phyloP scores from a whole-genome alignment of 768 basidiomycete species.

The Mrakia gelida region DNA sequence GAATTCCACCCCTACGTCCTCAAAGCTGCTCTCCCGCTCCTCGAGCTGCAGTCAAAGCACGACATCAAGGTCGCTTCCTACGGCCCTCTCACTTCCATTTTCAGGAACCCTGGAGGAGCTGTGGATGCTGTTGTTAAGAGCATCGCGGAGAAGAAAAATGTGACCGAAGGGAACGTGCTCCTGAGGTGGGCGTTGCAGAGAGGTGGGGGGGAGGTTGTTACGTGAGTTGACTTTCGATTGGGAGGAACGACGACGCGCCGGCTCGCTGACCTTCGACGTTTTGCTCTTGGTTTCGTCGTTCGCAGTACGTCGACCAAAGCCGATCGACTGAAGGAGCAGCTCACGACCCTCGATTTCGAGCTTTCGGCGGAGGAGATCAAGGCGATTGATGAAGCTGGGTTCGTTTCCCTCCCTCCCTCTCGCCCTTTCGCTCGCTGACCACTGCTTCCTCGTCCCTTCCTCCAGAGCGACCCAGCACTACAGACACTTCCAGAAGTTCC shows the following conservation, averaged over 20 bases:
- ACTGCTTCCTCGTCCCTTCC: background rate
- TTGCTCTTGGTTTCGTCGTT: background rate
- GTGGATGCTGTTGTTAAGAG: conserved; percentile 16
- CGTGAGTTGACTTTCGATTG: background rate
- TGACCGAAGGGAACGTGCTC: conserved; percentile 8
- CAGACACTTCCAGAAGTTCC: background rate
- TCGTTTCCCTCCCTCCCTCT: background rate
- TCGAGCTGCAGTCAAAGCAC: conserved; percentile 39
- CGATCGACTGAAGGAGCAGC: conserved; percentile 30
- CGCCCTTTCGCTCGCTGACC: background rate
- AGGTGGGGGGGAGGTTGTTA: conserved; percentile 23
- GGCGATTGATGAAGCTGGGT: conserved; percentile 33
- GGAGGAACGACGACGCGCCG: background rate
- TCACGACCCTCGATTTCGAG: background rate
- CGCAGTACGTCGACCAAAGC: conserved; percentile 31
- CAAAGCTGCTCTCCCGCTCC: conserved; percentile 36
- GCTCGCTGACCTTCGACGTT: background rate
- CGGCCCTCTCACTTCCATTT: conserved; percentile 38
- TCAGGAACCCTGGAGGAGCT: conserved; percentile 16
- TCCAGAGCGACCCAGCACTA: too few relatives aligned
- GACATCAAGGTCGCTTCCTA: conserved; percentile 40
- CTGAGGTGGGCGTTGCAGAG: conserved; percentile 25
- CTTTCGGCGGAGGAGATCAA: conserved; percentile 31
- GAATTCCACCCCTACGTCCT: conserved; percentile 47
- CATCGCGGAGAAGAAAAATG: background rate